Base-by-base conservation (phyloP, 1,284 basidiomycete species). In the Ustilago tritici region DNA sequence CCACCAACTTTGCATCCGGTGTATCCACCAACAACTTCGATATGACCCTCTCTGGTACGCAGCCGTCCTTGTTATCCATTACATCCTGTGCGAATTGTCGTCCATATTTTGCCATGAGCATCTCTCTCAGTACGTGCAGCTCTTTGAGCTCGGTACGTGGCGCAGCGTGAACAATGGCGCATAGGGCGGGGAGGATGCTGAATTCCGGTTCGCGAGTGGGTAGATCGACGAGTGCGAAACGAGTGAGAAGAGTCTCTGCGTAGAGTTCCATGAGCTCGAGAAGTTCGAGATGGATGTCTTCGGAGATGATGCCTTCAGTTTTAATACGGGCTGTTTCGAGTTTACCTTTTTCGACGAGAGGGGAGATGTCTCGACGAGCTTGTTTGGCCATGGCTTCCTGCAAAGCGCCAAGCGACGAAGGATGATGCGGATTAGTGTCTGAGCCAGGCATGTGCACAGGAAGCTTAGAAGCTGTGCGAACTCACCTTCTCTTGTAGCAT, bases 261-360 rank as follows among this genome's bases (percentile, higher is more conserved):
- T 98, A 98, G 10, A 98, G 90, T 88, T 98, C 95, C 43, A 99
- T 89, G 6, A 98, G 88, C 85, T 99, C 95, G 49, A 98, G 78
- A 17, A 84, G 73, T 64, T 85, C 80, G 9, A 82, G 69, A 49
- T 83, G 79, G 47, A 82, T 76, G 83, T 95, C 94, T 82, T 95
- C 93, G 81, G 92, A 90, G 83, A 95, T 94, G 68, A 95, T 91
- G 90, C 84, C 78, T 67, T 95, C 93, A 55, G 92, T 92, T 86
- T 93, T 94, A 82, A 95, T 90, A 75, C 91, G 89, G 4, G 94
- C 93, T 0, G 93, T 93, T 87, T 95, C 94, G 31, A 92, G 76
- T 88, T 93, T 94, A 49, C 91, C 90, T 82, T 89, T 90, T 87
- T 95, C 93, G 9, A 95, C 86, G 14, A 94, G 88, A 11, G 90